Base-by-base conservation (phyloP, 129 eudicot genomes). In the Flaveria linearis region DNA sequence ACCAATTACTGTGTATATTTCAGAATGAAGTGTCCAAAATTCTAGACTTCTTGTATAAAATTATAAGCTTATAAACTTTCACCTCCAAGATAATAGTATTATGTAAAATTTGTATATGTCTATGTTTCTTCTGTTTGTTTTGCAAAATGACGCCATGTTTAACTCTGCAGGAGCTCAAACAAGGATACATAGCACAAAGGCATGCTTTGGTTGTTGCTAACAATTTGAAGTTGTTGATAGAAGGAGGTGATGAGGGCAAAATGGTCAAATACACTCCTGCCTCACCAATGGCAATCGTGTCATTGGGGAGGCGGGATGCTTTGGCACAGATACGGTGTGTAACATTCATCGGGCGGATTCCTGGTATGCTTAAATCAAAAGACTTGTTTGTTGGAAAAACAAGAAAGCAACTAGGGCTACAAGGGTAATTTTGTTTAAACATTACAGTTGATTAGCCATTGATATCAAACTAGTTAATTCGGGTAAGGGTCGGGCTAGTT, bases 341-440 rank as follows among this genome's bases (percentile, higher is more conserved):
- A 14, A 82, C 96, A 12, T 0, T 73, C 17, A 45, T 72, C 25
- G 93, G 96, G 16, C 83, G 83, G 47, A n/a, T 90, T 47, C 96
- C 92, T 39, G 96, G 96, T 50, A 65, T 85, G 84, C 77, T 87
- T 12, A 90, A 90, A 78, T 90, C 96, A 1, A 86, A 88, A 77
- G 96, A 90, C 76, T 82, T 90, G 71, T 90, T 86, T 73, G 92
- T 90, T n/a, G 90, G 92, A 22, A 85, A 51, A 75, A 85, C 92
- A 52, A 78, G 96, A 68, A 87, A 80, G 87, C 76, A 72, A 23
- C 84, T 85, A n/a, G 96, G 96, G 56, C 80, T 90, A 18, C 80
- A 82, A 55, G 66, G 82, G 22, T 67, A 77, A 69, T 16, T 30
- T 17, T 81, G 66, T 57, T 36, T 36, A 36, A 4, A 36, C 5